Conservation (phyloP, 2,329 filamentous ascomycete genomes). For the Zarea fungicola region DNA sequence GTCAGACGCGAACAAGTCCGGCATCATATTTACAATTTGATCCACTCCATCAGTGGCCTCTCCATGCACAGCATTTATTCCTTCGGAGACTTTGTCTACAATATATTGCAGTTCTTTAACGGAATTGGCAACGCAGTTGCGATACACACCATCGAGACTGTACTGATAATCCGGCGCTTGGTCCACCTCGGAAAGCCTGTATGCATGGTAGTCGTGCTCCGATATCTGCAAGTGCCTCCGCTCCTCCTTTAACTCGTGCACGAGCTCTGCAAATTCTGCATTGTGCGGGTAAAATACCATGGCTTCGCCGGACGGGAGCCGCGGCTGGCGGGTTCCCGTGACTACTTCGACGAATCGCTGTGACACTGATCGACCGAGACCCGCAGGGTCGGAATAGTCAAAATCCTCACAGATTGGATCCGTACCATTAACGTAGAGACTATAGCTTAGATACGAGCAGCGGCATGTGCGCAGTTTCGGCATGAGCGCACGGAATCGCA, state of each 20-base stretch:
- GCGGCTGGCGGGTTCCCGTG: constrained; percentile 34
- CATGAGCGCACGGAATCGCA: constrained; percentile 31
- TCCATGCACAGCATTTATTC: constrained; percentile 41
- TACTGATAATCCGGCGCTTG: constrained; percentile 37
- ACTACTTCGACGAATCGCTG: constrained; percentile 44
- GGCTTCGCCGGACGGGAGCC: constrained; percentile 14
- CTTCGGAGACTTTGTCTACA: constrained; percentile 38
- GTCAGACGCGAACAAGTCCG: too few species aligned
- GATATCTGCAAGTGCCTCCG: constrained; percentile 15
- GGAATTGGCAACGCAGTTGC: constrained; percentile 38
- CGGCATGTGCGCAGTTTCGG: constrained; percentile 36
- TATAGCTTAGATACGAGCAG: constrained; percentile 40
- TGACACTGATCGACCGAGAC: constrained; percentile 34
- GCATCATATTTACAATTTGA: too few species aligned
- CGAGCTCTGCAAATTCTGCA: constrained; percentile 16
- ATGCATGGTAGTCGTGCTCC: constrained; percentile 31
- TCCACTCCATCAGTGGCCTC: too few species aligned
- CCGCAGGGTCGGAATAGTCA: constrained; percentile 38
- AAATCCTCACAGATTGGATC: constrained; percentile 26
- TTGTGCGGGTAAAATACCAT: constrained; percentile 17
- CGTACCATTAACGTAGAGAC: constrained; percentile 33
- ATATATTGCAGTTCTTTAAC: constrained; percentile 41
- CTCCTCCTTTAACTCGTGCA: constrained; percentile 16
- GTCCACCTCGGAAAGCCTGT: constrained; percentile 33
- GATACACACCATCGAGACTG: constrained; percentile 40